A percentile compares a stretch with the other conserved stretches of the same genome.
phyloP scores from a whole-genome alignment of 2,329 filamentous ascomycete genomes.

The Pyricularia sp. region DNA sequence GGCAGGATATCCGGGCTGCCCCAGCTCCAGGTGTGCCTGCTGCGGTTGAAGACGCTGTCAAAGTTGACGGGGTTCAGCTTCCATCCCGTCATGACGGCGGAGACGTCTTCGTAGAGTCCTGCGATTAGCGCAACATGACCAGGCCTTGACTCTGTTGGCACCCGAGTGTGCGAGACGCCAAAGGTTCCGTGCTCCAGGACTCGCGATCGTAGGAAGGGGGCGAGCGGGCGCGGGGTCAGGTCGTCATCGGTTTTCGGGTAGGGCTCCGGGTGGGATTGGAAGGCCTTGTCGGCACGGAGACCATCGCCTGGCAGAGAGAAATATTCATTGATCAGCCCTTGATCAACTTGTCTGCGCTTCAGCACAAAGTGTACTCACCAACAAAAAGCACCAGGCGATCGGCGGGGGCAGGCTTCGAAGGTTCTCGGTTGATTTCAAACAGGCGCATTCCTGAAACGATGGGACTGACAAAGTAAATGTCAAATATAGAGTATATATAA shows the following conservation, averaged over 20 bases:
- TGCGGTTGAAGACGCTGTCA: constrained; percentile 96
- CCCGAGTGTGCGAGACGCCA: constrained; percentile 91
- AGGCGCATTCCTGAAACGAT: constrained; percentile 93
- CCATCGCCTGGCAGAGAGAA: constrained; percentile 57
- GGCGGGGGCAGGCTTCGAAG: constrained; percentile 61
- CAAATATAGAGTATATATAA: constrained; percentile 94
- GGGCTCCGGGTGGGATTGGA: constrained; percentile 86
- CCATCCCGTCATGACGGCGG: constrained; percentile 94
- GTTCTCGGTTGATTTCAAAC: constrained; percentile 57
- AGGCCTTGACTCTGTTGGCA: constrained; percentile 91
- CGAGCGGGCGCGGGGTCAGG: constrained; percentile 67
- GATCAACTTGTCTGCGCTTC: constrained; percentile 1
- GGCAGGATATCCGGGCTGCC: constrained; percentile 93
- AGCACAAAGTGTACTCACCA: constrained; percentile 40
- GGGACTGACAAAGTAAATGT: constrained; percentile 97
- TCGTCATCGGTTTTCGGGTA: constrained; percentile 58
- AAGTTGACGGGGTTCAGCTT: constrained; percentile 98
- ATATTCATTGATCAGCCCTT: constrained; percentile 2
- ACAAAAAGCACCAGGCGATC: constrained; percentile 90
- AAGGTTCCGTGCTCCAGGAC: constrained; percentile 89
- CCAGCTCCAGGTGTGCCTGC: constrained; percentile 97
- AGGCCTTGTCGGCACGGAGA: constrained; percentile 93
- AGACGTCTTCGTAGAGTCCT: constrained; percentile 95
- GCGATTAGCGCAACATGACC: constrained; percentile 96
- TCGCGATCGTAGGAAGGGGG: constrained; percentile 83